Percentiles rank a stretch among this genome's conserved stretches.
Conservation (phyloP, 768 basidiomycete genomes). For the Agaricus subrufescens region DNA sequence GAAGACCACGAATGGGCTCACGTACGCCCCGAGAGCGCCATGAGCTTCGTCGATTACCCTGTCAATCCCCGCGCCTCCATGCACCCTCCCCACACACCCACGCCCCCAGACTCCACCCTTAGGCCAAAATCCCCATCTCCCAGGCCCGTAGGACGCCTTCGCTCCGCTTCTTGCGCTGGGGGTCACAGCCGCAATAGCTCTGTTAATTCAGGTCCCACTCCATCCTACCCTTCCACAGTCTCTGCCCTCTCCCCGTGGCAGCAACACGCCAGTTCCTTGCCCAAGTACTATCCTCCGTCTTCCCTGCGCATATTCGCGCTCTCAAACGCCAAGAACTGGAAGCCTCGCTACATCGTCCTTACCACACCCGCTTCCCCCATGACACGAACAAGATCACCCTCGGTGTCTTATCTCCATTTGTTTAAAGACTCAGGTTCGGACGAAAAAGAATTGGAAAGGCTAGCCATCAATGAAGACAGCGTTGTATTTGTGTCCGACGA, state of each 20-base stretch:
- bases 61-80: constrained; percentile 17
- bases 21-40: constrained; percentile 1
- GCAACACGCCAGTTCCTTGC: constrained; percentile 48
- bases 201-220: constrained; percentile 34
- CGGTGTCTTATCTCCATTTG: constrained; percentile 61
- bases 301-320: constrained; percentile 71
- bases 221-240: constrained; percentile 60
- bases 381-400: constrained; percentile 30
- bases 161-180: constrained; percentile 32
- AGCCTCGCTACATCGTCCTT: constrained; percentile 56
- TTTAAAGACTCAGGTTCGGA: constrained; percentile 60
- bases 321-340: constrained; percentile 60
- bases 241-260: constrained; percentile 47
- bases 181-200: constrained; percentile 34
- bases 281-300: constrained; percentile 65
- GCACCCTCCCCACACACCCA: constrained; percentile 19
- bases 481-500: constrained; percentile 71
- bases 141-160: constrained; percentile 23
- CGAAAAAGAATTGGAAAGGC: constrained; percentile 67
- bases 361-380: constrained; percentile 39
- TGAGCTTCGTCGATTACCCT: constrained; percentile 9
- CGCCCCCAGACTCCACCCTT: constrained; percentile 24
- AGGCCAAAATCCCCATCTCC: constrained; percentile 16
- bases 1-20: constrained; percentile 21
- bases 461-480: constrained; percentile 73